Evolutionary conservation across 305 asterid species (phyloP).

Genomic region (Euphrasia arctica): DNA sequence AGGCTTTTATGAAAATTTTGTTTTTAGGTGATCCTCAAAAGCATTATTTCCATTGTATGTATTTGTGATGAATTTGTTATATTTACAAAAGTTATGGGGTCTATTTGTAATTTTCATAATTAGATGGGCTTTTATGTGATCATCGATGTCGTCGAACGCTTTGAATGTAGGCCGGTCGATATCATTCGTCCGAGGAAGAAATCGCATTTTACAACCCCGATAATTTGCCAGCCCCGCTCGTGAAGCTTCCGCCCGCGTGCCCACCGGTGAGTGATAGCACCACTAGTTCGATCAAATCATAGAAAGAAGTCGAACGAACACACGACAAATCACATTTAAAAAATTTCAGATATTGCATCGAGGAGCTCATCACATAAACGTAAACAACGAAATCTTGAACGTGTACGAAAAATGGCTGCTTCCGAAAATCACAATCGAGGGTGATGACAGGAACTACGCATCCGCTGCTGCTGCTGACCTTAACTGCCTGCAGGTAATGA

Average conservation of each 20-base stretch:
- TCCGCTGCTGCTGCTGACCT: conserved; percentile 58
- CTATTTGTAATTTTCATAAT: too few species aligned
- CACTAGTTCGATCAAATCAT: not conserved
- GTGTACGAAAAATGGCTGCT: conserved; percentile 47
- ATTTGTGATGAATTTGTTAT: too few species aligned
- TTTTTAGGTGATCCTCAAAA: too few species aligned
- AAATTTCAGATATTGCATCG: conserved; percentile 56
- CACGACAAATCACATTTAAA: not conserved
- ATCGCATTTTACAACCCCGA: conserved; percentile 48
- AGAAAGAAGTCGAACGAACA: not conserved
- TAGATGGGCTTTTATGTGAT: too few species aligned
- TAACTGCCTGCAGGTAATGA: conserved; percentile 65
- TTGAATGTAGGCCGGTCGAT: conserved; percentile 58
- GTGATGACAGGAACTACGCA: conserved; percentile 45
- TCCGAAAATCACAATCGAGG: conserved; percentile 48
- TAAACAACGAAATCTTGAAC: conserved; percentile 51
- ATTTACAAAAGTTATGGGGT: too few species aligned
- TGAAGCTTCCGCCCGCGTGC: conserved; percentile 29
- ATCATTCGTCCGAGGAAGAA: conserved; percentile 55
- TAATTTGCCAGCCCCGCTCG: conserved; percentile 36
- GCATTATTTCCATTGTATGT: too few species aligned
- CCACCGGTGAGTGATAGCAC: conserved; percentile 31
- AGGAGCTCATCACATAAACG: conserved; percentile 49
- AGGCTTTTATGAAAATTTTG: too few species aligned
- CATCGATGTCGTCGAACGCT: too few species aligned